Percentiles rank a stretch among this genome's conserved stretches.
Conservation (phyloP, 768 basidiomycete genomes). For the Mycena floridula region DNA sequence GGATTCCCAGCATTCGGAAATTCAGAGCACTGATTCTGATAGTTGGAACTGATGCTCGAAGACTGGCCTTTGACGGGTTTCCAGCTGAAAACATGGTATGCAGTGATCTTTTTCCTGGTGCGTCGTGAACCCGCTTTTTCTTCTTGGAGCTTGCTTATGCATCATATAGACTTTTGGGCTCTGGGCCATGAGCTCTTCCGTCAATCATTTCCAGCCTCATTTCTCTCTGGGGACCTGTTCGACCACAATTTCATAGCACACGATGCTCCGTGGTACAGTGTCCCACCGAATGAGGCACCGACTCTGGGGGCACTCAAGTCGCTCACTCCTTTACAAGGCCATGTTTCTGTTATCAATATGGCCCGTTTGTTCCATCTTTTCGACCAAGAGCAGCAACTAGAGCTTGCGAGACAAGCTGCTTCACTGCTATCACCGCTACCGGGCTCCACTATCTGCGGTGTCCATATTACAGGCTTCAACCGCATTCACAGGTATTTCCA, state of each 20-base stretch:
- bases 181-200: slow-evolving; percentile 42
- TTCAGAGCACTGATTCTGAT: background rate
- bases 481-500: background rate
- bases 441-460: slow-evolving; percentile 30
- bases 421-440: slow-evolving; percentile 24
- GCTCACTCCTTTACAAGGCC: slow-evolving; percentile 33
- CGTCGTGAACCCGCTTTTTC: background rate
- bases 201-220: slow-evolving; percentile 33
- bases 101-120: slow-evolving; percentile 17
- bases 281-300: slow-evolving; percentile 7
- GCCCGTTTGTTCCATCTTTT: slow-evolving; percentile 39
- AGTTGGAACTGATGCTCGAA: slow-evolving; percentile 21
- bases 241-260: slow-evolving; percentile 27
- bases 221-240: slow-evolving; percentile 38
- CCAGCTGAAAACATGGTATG: slow-evolving; percentile 16
- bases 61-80: slow-evolving; percentile 18
- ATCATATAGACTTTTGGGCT: slow-evolving; percentile 37
- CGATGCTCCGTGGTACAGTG: slow-evolving; percentile 8
- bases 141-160: background rate
- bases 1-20: too few relatives aligned
- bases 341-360: slow-evolving; percentile 35
- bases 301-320: slow-evolving; percentile 23
- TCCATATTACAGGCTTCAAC: slow-evolving; percentile 17
- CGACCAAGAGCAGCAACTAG: slow-evolving; percentile 24
- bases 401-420: slow-evolving; percentile 26